phyloP scores from a whole-genome alignment of 1,284 basidiomycete genomes.

The Ustilago trichophora region DNA sequence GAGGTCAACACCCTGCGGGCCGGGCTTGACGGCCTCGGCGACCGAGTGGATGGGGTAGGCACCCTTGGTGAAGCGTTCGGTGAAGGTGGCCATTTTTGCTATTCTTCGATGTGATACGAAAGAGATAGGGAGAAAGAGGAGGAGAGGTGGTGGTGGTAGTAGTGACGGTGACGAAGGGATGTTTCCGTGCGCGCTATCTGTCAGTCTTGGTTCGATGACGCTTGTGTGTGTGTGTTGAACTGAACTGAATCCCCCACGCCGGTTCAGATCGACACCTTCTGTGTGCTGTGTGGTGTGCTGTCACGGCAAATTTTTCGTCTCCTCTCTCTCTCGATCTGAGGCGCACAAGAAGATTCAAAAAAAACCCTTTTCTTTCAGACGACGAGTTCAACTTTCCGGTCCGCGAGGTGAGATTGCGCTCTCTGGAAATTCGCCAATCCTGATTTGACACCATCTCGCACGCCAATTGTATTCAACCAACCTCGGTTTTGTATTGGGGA shows the following conservation, averaged over 20 bases:
- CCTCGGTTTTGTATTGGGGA: conserved; percentile 16
- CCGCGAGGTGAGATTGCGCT: no score
- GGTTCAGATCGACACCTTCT: neutral
- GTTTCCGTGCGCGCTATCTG: conserved; percentile 8
- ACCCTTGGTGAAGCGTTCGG: conserved; percentile 52
- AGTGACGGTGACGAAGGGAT: conserved; percentile 8
- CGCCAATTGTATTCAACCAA: no score
- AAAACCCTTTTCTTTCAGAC: no score
- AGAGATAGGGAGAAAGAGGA: neutral
- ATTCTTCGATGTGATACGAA: neutral
- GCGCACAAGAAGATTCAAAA: no score
- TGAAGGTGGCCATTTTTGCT: conserved; percentile 47
- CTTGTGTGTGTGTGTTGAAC: neutral
- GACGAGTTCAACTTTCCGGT: no score
- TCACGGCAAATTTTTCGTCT: no score
- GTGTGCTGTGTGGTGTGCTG: neutral
- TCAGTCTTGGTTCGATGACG: conserved; percentile 1
- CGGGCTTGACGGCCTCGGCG: conserved; percentile 52
- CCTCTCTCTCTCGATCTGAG: no score
- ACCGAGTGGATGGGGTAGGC: conserved; percentile 60
- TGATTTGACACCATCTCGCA: no score
- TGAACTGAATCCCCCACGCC: no score
- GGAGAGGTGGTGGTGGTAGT: conserved; percentile 7
- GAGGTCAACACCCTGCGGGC: conserved; percentile 58
- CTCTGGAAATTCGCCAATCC: no score